Base-by-base conservation (phyloP, 1,284 basidiomycete genomes). In the Puccinia sorghi region DNA sequence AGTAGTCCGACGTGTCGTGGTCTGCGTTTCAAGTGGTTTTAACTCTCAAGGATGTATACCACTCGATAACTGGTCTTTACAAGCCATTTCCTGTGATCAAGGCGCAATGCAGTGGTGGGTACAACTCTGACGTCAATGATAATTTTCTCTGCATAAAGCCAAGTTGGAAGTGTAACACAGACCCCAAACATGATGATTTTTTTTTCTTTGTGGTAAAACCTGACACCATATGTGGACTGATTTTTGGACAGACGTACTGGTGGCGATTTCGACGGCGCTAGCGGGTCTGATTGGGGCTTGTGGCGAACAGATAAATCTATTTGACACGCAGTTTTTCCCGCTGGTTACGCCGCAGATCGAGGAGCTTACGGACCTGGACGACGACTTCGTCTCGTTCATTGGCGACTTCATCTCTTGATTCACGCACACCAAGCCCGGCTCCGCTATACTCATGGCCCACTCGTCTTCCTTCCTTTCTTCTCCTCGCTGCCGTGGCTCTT, bases 251-350 rank as follows among this genome's bases (percentile, higher is more conserved):
- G 41, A 39, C 39, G 25, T 17, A 39, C 22, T 67, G 27, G 11
- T 57, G 32, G 4, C 56, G 43, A 12, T 54, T 61, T 77, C 75
- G 3, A 48, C 66, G 2, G 50, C 54, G n/a, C 64, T 77, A 6
- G 63, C 75, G 3, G 50, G n/a, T 12, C 22, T 77, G 7, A 61
- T 77, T 46, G 75, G 75, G 3, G 75, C 75, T 11, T 77, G 75
- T n/a, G 64, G 63, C 2, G 66, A 70, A 70, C 75, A 77, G 50
- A 39, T 77, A 3, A 77, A 77, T 43, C 63, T 77, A 25, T 70
- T 77, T 50, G 75, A 77, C 22, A 61, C 75, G 17, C 52, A 66
- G n/a, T 77, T 77, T 32, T 70, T 77, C 39, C 63, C 63, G 8
- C 37, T 77, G 43, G 75, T 70, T 17, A 32, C 64, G 15, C 75